Conservation (phyloP, 306 rosid genomes). For the Quillaja saponaria region DNA sequence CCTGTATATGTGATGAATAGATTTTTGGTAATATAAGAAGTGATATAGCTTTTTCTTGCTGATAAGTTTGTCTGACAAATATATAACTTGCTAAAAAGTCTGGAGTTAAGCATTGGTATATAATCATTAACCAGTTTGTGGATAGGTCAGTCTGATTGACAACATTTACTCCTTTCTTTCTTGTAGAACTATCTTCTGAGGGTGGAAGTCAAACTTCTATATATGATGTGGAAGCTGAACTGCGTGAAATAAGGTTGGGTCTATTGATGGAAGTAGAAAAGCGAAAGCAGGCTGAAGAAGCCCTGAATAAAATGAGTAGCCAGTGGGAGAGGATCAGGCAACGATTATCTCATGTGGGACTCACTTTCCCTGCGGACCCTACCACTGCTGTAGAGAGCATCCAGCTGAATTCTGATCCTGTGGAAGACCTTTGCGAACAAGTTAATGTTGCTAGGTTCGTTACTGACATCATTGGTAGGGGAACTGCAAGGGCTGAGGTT, state of each 20-base stretch:
- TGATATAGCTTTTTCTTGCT: no score
- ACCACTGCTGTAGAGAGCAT: constrained; percentile 36
- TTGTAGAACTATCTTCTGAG: constrained; percentile 70
- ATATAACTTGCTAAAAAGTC: no score
- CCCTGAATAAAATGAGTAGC: constrained; percentile 52
- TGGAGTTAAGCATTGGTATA: no score
- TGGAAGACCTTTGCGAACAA: constrained; percentile 70
- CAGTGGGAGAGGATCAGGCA: constrained; percentile 78
- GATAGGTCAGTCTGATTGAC: neutral
- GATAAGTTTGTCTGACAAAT: no score
- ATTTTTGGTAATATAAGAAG: no score
- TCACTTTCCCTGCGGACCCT: constrained; percentile 66
- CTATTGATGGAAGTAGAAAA: constrained; percentile 78
- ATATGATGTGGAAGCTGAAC: constrained; percentile 55
- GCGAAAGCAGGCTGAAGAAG: constrained; percentile 87
- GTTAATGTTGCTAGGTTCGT: constrained; percentile 80
- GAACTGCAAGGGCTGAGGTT: constrained; percentile 73
- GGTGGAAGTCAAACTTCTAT: constrained; percentile 47
- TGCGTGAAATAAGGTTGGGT: constrained; percentile 67
- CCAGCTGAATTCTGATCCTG: constrained; percentile 56
- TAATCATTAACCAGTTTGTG: no score
- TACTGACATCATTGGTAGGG: constrained; percentile 78
- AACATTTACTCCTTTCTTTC: constrained; percentile 30
- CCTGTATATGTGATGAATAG: no score
- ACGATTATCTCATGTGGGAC: constrained; percentile 59